Percentiles rank a stretch among this genome's conserved stretches.
These are phyloP conservation scores for Colletotrichum sp. DNA, from an alignment of 2,329 filamentous ascomycete species.

Conservation along the genomic window DNA sequence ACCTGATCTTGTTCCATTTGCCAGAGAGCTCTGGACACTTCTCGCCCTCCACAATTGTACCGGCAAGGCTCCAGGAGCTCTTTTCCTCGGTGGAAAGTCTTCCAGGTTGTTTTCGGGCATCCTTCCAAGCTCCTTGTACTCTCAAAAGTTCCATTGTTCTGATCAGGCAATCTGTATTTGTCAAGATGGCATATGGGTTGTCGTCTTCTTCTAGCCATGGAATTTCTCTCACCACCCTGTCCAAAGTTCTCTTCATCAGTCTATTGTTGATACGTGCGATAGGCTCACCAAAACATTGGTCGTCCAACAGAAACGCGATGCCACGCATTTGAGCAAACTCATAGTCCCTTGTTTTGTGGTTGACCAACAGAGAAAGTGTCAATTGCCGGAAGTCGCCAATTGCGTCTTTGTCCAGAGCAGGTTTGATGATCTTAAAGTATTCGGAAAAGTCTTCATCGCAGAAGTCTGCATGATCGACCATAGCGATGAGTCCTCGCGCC, in stretches of 20 bases:
- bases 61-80: neutral
- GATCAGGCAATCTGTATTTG: neutral
- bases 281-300: neutral
- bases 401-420: rapidly evolving
- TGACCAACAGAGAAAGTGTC: neutral
- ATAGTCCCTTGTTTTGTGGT: neutral
- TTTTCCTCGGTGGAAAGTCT: rapidly evolving
- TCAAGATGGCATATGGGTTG: neutral
- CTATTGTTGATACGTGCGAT: rapidly evolving
- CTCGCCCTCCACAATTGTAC: neutral
- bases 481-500: neutral
- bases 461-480: neutral
- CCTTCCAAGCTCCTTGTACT: neutral
- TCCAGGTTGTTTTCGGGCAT: neutral
- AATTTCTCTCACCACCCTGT: neutral
- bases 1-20: rapidly evolving
- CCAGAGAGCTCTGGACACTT: neutral
- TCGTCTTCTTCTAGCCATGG: neutral
- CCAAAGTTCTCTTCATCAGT: rapidly evolving
- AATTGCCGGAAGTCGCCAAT: rapidly evolving
- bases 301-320: neutral
- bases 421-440: neutral
- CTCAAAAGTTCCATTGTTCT: neutral
- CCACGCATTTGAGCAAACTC: neutral
- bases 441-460: neutral